These are phyloP conservation scores for Fusarium domesticum DNA, from an alignment of 2,329 filamentous ascomycete genomes.

Conservation along the genomic window DNA sequence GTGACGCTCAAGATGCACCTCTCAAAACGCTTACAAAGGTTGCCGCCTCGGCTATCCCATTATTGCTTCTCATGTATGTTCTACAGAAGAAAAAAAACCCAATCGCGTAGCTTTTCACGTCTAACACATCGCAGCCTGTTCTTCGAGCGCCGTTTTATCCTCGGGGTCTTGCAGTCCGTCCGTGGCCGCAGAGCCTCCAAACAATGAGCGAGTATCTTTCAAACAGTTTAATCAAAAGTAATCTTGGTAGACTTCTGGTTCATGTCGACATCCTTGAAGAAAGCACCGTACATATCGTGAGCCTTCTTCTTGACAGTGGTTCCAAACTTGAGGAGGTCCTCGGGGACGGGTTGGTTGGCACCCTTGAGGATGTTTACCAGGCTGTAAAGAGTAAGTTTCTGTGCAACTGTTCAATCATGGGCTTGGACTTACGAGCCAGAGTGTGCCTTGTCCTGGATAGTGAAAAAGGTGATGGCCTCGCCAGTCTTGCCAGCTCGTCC, in stretches of 20 bases:
- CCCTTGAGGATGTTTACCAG: slow-evolving; percentile 92
- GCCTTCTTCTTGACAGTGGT: slow-evolving; percentile 99
- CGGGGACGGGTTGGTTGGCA: slow-evolving; percentile 88
- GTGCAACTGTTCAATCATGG: background rate
- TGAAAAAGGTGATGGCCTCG: slow-evolving; percentile 89
- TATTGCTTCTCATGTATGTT: slow-evolving; percentile 60
- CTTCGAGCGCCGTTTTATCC: slow-evolving; percentile 53
- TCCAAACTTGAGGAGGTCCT: slow-evolving; percentile 89
- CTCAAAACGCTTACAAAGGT: slow-evolving; percentile 44
- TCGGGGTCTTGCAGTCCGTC: slow-evolving; percentile 48
- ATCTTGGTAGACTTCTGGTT: slow-evolving; percentile 88
- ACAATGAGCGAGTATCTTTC: slow-evolving; percentile 18
- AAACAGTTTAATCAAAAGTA: slow-evolving; percentile 65
- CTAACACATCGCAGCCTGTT: slow-evolving; percentile 44
- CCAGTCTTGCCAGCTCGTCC: slow-evolving; percentile 89
- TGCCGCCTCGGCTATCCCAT: slow-evolving; percentile 48
- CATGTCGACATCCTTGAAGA: slow-evolving; percentile 86
- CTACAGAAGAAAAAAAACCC: slow-evolving; percentile 17
- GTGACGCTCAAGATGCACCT: slow-evolving; percentile 27
- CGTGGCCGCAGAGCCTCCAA: slow-evolving; percentile 33
- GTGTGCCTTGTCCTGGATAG: slow-evolving; percentile 87
- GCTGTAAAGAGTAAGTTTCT: slow-evolving; percentile 41
- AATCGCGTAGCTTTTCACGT: slow-evolving; percentile 14
- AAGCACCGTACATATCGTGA: slow-evolving; percentile 91
- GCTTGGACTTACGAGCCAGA: slow-evolving; percentile 71